Evolutionary conservation across 2,329 filamentous ascomycete genomes (phyloP).

Genomic region (Pseudogymnoascus sp.): DNA sequence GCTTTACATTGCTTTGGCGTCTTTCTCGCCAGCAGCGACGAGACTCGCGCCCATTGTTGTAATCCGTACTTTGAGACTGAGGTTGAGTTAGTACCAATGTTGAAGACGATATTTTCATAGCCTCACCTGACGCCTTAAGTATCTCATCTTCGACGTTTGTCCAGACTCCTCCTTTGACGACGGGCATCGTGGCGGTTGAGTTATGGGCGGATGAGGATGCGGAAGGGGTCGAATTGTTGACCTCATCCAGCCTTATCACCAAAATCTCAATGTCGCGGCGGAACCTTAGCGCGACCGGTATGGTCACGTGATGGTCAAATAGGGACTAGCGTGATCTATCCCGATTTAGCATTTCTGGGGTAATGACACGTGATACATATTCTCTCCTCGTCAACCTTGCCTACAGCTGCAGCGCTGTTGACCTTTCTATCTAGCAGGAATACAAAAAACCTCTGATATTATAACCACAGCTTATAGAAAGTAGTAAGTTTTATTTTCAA

Average conservation of each 20-base stretch:
- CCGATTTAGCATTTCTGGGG: not conserved
- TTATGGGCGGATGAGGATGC: not conserved
- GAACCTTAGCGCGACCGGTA: not conserved
- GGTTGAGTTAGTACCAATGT: conserved; percentile 10
- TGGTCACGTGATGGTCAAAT: not conserved
- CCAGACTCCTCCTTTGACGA: conserved; percentile 68
- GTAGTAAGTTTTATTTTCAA: not conserved
- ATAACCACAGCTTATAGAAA: not conserved
- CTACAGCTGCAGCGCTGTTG: not conserved
- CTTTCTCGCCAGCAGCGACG: conserved; percentile 91
- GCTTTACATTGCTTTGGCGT: conserved; percentile 99
- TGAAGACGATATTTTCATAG: too few relatives aligned
- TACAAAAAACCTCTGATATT: not conserved
- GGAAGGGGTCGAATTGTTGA: not conserved
- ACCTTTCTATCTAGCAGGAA: not conserved
- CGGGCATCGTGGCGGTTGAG: conserved; percentile 46
- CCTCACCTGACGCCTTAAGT: conserved; percentile 63
- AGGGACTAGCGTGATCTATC: not conserved
- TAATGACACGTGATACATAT: not conserved
- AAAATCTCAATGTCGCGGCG: conserved; percentile 1
- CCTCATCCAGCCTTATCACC: conserved; percentile 5
- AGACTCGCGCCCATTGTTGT: conserved; percentile 97
- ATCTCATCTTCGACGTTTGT: conserved; percentile 87
- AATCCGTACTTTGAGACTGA: conserved; percentile 90
- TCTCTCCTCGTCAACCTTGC: not conserved